These are phyloP conservation scores for Pyricularia pennisetigena DNA, from an alignment of 2,329 filamentous ascomycete species.

Conservation along the genomic window DNA sequence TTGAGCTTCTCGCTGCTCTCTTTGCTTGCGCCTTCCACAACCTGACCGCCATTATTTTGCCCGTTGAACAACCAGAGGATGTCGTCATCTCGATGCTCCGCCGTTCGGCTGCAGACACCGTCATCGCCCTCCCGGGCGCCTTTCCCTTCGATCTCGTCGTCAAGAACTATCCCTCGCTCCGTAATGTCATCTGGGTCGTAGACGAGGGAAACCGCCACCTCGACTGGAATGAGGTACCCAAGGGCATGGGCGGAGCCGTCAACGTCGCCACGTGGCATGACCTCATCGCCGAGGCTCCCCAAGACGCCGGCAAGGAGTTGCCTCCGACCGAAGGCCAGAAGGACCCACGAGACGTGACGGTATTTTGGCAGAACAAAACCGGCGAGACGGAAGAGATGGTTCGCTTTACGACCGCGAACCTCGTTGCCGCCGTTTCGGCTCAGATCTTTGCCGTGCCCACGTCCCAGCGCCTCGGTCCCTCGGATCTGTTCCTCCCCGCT, in stretches of 20 bases:
- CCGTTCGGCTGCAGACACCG: constrained; percentile 64
- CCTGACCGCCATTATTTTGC: constrained; percentile 73
- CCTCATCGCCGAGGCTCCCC: constrained; percentile 62
- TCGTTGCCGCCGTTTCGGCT: constrained; percentile 78
- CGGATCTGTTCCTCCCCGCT: constrained; percentile 77
- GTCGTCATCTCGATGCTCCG: constrained; percentile 63
- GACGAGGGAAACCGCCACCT: constrained; percentile 85
- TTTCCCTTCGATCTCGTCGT: constrained; percentile 69
- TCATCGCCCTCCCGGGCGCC: constrained; percentile 79
- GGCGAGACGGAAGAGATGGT: constrained; percentile 58
- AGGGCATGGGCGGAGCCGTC: constrained; percentile 62
- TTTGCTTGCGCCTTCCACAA: constrained; percentile 90
- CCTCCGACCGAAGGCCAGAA: constrained; percentile 49
- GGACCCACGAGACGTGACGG: constrained; percentile 45
- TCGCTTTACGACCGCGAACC: constrained; percentile 70
- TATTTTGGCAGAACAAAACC: constrained; percentile 53
- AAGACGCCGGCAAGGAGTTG: constrained; percentile 49
- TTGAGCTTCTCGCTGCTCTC: constrained; percentile 73
- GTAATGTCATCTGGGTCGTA: constrained; percentile 83
- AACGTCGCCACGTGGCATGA: constrained; percentile 92
- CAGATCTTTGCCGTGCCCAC: constrained; percentile 69
- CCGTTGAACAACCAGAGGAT: constrained; percentile 66
- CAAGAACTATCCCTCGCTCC: constrained; percentile 59
- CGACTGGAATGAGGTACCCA: constrained; percentile 87
- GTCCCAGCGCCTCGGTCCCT: constrained; percentile 59